Evolutionary conservation across 306 rosid genomes (phyloP), one percentile per base, ranked within the genome.

Genomic region (Corylus americana): DNA sequence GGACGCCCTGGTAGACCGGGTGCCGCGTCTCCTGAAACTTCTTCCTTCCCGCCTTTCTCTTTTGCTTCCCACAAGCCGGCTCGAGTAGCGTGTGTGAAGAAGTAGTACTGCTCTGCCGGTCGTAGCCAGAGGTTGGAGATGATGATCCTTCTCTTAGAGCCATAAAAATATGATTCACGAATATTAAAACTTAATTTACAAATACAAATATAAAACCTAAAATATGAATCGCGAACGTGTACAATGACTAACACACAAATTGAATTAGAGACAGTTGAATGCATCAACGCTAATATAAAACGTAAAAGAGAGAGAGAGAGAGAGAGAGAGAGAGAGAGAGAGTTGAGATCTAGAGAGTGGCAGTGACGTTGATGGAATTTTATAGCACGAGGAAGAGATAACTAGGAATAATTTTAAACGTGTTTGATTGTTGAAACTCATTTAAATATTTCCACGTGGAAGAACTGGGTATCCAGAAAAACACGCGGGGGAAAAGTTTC

Each of bases 1-100:
- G 79, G 1, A 91, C 97, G 0, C 98, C 97, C 76, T 81, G 87
- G 89, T 85, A 93, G 8, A 83, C 77, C 0, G 97, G 98, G 76
- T 93, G 97, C 0, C 97, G 85, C 1, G 97, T 93, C 82, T 93
- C 94, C 2, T 77, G 84, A 73, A 93, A 85, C 84, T 93, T 91
- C 87, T 90, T 90, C 79, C 94, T 85, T 1, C 93, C 92, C 0
- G 87, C 85, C 39, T 54, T 93, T 55, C 90, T 68, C 85, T 88
- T 93, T 55, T 83, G 48, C 77, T 69, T 81, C 9, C 44, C 66
- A 3, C 20, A 18, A 75, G 67, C 66, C 20, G 20, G 73, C 59
- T 71, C 12, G 17, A 29, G 68, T 25, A 12, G n/a, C 51, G 25
- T 37, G 3, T 18, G 14, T 3, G 71, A 37, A 39, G 29, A 37